Conservation (phyloP, 179 eudicot species). For the Vitellaria paradoxa region DNA sequence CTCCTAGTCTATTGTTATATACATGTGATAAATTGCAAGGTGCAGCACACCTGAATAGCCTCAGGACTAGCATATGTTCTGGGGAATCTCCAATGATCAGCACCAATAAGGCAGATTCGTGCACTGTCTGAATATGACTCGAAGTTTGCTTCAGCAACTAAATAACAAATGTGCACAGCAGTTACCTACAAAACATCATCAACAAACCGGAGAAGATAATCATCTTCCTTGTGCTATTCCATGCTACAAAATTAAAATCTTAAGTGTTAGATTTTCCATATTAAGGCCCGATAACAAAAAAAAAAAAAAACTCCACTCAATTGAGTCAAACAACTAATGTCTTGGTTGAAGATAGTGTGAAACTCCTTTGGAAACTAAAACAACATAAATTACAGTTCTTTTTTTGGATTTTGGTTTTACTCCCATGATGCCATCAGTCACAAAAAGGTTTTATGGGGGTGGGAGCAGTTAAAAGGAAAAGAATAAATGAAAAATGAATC, state of each 20-base stretch:
- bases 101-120: conserved; percentile 92
- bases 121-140: conserved; percentile 84
- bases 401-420: neutral
- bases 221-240: neutral
- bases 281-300: neutral
- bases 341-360: neutral
- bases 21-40: neutral
- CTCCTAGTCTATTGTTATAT: neutral
- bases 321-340: conserved; percentile 3
- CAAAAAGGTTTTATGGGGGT: neutral
- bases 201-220: neutral
- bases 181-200: conserved; percentile 22
- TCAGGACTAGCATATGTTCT: conserved; percentile 93
- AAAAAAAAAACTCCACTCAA: neutral
- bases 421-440: neutral
- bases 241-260: neutral
- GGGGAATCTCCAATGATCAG: conserved; percentile 89
- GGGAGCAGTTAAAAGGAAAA: conserved; percentile 9
- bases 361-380: neutral
- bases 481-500: neutral
- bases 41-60: conserved; percentile 80
- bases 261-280: neutral
- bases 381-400: neutral
- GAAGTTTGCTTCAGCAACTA: conserved; percentile 88
- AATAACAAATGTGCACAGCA: conserved; percentile 95